phyloP scores from a whole-genome alignment of 129 eudicot species.

The Centaurea solstitialis region DNA sequence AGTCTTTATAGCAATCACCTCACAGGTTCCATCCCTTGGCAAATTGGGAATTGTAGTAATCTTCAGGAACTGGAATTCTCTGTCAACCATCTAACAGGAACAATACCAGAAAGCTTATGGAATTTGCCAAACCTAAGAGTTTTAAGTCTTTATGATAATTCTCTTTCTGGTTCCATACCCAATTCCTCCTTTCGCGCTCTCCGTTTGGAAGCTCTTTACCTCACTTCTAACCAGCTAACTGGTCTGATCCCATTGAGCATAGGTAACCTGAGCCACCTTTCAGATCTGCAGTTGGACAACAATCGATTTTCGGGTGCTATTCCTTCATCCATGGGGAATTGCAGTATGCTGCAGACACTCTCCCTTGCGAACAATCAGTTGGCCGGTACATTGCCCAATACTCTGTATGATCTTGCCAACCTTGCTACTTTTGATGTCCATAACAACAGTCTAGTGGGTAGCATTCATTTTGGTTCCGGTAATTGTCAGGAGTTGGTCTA shows the following conservation, averaged over 20 bases:
- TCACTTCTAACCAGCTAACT: constrained; percentile 49
- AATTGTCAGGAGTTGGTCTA: constrained; percentile 36
- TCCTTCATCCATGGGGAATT: constrained; percentile 63
- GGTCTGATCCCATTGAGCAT: constrained; percentile 56
- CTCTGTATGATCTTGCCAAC: constrained; percentile 40
- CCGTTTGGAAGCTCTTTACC: constrained; percentile 43
- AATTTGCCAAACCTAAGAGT: constrained; percentile 30
- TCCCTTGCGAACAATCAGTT: constrained; percentile 44
- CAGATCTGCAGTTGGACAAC: constrained; percentile 35
- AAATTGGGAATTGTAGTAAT: constrained; percentile 45
- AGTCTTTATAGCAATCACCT: constrained; percentile 36
- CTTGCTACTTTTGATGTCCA: constrained; percentile 50
- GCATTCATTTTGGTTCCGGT: constrained; percentile 51
- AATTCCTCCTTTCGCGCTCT: constrained; percentile 45
- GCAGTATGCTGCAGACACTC: constrained; percentile 52
- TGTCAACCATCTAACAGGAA: constrained; percentile 46
- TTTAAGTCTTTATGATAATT: constrained; percentile 44
- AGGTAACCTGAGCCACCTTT: constrained; percentile 45
- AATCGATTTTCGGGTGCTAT: constrained; percentile 59
- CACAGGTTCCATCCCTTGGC: constrained; percentile 53
- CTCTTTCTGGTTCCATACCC: constrained; percentile 50
- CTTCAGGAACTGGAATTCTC: constrained; percentile 50
- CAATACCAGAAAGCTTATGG: constrained; percentile 48
- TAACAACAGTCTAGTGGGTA: constrained; percentile 57
- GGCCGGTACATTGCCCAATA: constrained; percentile 55